Evolutionary conservation across 371 early-diverging fungal genomes (phyloP), one percentile per base, ranked within the genome.

Genomic region (Mortierella sp.): DNA sequence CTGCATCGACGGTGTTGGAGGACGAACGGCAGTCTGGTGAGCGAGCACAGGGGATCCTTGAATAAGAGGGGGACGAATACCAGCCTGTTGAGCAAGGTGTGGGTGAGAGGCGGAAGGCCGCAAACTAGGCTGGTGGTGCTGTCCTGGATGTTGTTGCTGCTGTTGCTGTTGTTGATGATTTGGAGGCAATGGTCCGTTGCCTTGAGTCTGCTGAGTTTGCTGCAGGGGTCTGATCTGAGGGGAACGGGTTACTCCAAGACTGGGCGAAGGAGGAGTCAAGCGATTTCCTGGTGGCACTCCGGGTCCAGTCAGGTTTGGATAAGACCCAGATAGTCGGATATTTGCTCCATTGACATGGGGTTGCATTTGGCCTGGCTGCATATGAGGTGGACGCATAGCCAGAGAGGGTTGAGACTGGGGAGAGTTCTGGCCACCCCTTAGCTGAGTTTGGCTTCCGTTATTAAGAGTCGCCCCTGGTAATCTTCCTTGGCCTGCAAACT

Each of bases 201-300:
- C 76, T 24, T 70, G 77, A 38, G 21, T 46, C 58, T 71, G 78
- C 21, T 70, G 80, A 16, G 77, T 70, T 14, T 75, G 72, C 54
- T 84, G 84, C 70, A 80, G 38, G 29, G 84, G 84, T 29, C 78
- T 63, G 70, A 84, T 79, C 78, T 84, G 84, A 11, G 84, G 84
- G 2, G 83, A 83, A 38, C 83, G 54, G 16, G 80, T 56, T 8
- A 49, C 11, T 1, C 51, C 6, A 8, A 79, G 48, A 44, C 51
- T 76, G 32, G 84, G 84, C 3, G 84, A 83, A 56, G 84, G 78
- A 24, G 84, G 84, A 3, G 80, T 68, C 38, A 80, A 72, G 14
- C 84, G 73, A 72, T 70, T 80, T 44, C 77, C 83, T 10, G 58
- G 76, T 27, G 68, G 78, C 35, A 51, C n/a, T 16, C 54, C 72